Evolutionary conservation across 2,329 filamentous ascomycete genomes (phyloP), one percentile per base, ranked within the genome.

Genomic region (Penicillium sp.): DNA sequence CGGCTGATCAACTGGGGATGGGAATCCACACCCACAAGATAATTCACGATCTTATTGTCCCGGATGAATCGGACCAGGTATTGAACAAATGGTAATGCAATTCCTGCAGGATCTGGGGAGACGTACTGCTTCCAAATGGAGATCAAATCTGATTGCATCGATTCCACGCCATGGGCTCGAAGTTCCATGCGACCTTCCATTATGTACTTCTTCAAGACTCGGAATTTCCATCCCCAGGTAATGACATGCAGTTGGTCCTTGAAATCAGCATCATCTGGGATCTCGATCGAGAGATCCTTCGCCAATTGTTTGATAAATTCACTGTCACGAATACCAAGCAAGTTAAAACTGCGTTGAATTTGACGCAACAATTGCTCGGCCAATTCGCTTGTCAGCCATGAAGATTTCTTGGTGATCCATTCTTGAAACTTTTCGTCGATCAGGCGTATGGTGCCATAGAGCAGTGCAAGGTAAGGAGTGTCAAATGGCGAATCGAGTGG

Each of bases 151-250:
- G 69, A 70, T 62, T 90, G 89, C 84, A 97, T 88, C 21, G 79
- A 80, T n/a, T 86, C 84, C 49, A 93, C 87, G 21, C 91, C 91
- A 70, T 86, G 83, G 13, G 96, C 90, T 37, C 93, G 88, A 37
- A 97, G 80, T 68, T 96, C 91, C 91, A 98, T 96, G 67, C 93
- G 90, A 35, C 90, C 88, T 56, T 90, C 93, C 67, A 84, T 86
- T 52, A 97, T 87, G 63, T 93, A 86, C 63, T 85, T 88, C 65
- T 85, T 86, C 51, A 90, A 78, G 1, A 88, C 78, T 44, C 80
- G 79, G 64, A 96, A 86, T 50, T 86, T 87, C 88, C 90, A 96
- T 31, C 76, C 79, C 65, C 83, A 76, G 69, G 67, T 62, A 35
- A 79, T 66, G 13, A 79, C 73, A 24, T 63, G 62, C 6, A 73